Base-by-base conservation (phyloP, 2,329 filamentous ascomycete genomes). In the Colletotrichum lini region DNA sequence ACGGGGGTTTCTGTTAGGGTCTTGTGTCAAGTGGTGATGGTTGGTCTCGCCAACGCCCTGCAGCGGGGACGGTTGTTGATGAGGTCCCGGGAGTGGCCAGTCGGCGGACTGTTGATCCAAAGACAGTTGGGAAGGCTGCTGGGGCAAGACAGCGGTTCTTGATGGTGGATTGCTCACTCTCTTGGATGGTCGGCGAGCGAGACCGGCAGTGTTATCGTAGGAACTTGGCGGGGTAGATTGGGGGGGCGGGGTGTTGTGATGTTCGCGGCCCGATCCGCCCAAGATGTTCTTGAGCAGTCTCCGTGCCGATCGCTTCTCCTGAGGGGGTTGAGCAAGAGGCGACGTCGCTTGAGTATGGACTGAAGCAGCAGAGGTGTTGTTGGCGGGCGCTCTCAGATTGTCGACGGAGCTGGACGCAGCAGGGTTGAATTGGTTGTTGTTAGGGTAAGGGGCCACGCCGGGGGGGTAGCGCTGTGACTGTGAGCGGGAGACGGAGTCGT, bases 101-200 rank as follows among this genome's bases (percentile, higher is more conserved):
- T 82, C 81, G 59, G 74, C 56, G 23, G 74, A 68, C 13, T 77
- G 76, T 65, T 79, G 79, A 72, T 80, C 79, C 65, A 84, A 78
- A 53, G 82, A 82, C 59, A 81, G 72, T 73, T 83, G 82, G 52
- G 80, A 80, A 57, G 61, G 30, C 69, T 75, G 76, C 73, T 78
- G 75, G 70, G 82, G 79, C 73, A 81, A 75, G 73, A 79, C 82
- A 45, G 84, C 85, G 76, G 83, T 83, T 74, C 86, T 75, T 75
- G 80, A 77, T 74, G 84, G 82, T 67, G 79, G 79, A 73, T 86
- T 84, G 84, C 87, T 87, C 78, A 87, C 81, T 76, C 88, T 84
- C 82, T 89, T 90, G 54, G 90, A 91, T 42, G 86, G 84, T 74
- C 87, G 84, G 73, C 88, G 88, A 74, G 80, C 83, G 58, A 90